Conservation (phyloP, 331 rosid species). For the Ulmus americana region DNA sequence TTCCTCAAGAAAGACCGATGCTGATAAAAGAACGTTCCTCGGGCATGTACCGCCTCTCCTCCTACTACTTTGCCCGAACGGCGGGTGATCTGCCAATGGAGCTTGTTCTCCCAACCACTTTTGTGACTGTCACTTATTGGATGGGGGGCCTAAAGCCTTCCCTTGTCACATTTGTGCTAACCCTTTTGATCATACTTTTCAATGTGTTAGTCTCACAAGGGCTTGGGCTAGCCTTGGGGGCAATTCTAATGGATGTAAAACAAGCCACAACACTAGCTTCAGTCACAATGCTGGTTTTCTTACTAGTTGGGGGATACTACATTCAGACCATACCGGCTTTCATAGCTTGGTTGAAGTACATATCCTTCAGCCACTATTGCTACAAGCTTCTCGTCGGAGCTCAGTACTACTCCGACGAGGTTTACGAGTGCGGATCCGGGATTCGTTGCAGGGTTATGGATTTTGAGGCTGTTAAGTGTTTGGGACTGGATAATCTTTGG, state of each 20-base stretch:
- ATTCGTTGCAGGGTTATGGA: constrained; percentile 49
- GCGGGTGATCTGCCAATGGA: constrained; percentile 93
- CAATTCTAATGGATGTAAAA: constrained; percentile 78
- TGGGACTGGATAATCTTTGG: constrained; percentile 53
- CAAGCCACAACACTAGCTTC: constrained; percentile 91
- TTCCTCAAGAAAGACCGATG: constrained; percentile 84
- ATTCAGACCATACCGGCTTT: constrained; percentile 74
- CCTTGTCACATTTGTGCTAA: constrained; percentile 39
- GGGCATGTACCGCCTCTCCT: constrained; percentile 89
- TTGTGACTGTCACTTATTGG: constrained; percentile 71
- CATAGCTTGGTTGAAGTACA: constrained; percentile 81
- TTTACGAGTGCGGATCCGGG: constrained; percentile 50
- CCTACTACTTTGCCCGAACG: constrained; percentile 71
- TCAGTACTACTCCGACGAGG: constrained; percentile 56
- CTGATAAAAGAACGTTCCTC: constrained; percentile 76
- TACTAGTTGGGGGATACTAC: constrained; percentile 86
- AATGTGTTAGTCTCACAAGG: constrained; percentile 91
- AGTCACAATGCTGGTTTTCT: constrained; percentile 79
- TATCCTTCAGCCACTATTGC: constrained; percentile 80
- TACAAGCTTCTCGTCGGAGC: constrained; percentile 75
- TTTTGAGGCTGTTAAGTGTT: constrained; percentile 56
- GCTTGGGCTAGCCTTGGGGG: constrained; percentile 86
- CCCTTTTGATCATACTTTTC: constrained; percentile 63
- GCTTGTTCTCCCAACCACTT: constrained; percentile 78
- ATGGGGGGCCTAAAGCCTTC: constrained; percentile 92